A percentile compares a stretch with the other conserved stretches of the same genome.
Conservation (phyloP, 2,329 filamentous ascomycete species). For the Epichloe bromicola region DNA sequence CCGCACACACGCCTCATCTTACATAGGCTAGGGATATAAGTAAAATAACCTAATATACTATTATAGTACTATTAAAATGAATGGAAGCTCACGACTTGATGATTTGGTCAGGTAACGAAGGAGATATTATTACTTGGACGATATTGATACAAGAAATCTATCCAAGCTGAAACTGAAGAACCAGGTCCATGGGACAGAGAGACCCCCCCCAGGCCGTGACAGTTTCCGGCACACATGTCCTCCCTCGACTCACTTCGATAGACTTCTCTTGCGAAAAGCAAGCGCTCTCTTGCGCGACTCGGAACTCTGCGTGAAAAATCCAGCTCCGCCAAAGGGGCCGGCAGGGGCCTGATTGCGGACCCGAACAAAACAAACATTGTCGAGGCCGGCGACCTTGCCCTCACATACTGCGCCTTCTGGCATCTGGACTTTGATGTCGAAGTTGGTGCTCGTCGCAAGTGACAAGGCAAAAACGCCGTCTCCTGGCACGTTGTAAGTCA, state of each 20-base stretch:
- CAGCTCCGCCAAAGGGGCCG: slow-evolving; percentile 4
- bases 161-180: too few relatives aligned
- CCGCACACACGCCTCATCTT: too few relatives aligned
- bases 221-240: too few relatives aligned
- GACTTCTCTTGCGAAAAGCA: slow-evolving; percentile 1
- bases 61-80: too few relatives aligned
- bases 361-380: slow-evolving; percentile 4
- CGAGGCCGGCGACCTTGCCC: slow-evolving; percentile 4
- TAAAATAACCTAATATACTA: too few relatives aligned
- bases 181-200: too few relatives aligned
- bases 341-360: slow-evolving; percentile 3
- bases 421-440: neutral
- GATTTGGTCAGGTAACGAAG: too few relatives aligned
- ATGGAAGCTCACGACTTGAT: too few relatives aligned
- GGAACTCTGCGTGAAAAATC: slow-evolving; percentile 3
- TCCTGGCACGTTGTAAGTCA: neutral
- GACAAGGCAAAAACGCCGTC: slow-evolving; percentile 1
- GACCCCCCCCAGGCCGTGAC: too few relatives aligned
- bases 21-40: too few relatives aligned
- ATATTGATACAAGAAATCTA: too few relatives aligned
- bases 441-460: slow-evolving; percentile 1
- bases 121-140: too few relatives aligned
- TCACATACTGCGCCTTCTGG: neutral
- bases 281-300: slow-evolving; percentile 1
- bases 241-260: neutral